These are phyloP conservation scores for Coleophoma eucalyptorum DNA, from an alignment of 2,329 filamentous ascomycete species.

Conservation along the genomic window DNA sequence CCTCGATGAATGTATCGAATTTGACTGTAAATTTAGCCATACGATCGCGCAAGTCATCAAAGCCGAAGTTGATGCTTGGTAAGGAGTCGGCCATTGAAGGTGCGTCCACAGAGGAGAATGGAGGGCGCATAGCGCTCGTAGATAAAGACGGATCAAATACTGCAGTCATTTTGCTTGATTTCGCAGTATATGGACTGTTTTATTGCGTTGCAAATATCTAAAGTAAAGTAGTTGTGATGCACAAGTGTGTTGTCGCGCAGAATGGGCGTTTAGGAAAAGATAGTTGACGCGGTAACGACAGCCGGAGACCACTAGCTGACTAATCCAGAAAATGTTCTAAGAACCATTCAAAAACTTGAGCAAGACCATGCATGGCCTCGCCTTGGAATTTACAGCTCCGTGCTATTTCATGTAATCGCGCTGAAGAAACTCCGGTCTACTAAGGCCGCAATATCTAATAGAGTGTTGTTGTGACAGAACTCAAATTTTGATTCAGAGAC, in stretches of 20 bases:
- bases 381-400: too few relatives aligned
- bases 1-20: slow-evolving; percentile 93
- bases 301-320: too few relatives aligned
- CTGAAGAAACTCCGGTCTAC: too few relatives aligned
- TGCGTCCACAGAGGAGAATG: slow-evolving; percentile 50
- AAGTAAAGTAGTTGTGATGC: not conserved
- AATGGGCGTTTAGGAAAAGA: too few relatives aligned
- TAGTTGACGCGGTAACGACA: too few relatives aligned
- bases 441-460: too few relatives aligned
- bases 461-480: not conserved
- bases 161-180: slow-evolving; percentile 42
- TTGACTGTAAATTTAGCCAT: slow-evolving; percentile 89
- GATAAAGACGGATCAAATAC: slow-evolving; percentile 69
- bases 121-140: slow-evolving; percentile 44
- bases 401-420: too few relatives aligned
- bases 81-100: slow-evolving; percentile 73
- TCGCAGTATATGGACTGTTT: not conserved
- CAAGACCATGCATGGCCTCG: too few relatives aligned
- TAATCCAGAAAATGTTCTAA: too few relatives aligned
- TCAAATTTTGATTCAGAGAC: not conserved
- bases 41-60: slow-evolving; percentile 89
- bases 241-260: not conserved
- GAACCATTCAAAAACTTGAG: too few relatives aligned
- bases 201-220: too few relatives aligned
- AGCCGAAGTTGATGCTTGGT: slow-evolving; percentile 90